phyloP scores from a whole-genome alignment of 2,329 filamentous ascomycete genomes.

The Aspergillus udagawae region DNA sequence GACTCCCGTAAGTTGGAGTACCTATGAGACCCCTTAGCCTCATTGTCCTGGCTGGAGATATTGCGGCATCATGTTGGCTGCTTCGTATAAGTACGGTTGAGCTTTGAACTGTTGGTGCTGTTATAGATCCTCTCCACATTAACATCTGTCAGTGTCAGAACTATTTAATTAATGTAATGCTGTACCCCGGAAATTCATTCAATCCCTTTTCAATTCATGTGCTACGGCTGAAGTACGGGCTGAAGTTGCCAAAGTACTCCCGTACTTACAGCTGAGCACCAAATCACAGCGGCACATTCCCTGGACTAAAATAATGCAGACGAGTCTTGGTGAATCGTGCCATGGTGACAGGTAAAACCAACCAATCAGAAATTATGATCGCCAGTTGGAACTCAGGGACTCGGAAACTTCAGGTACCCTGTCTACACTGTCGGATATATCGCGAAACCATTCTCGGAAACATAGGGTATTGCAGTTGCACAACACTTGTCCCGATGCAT shows the following conservation, averaged over 20 bases:
- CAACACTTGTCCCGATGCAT: background rate
- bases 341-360: background rate
- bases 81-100: background rate
- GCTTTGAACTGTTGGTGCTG: background rate
- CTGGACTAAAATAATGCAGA: too few species aligned
- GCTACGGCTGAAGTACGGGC: background rate
- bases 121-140: background rate
- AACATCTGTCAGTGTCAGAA: too few species aligned
- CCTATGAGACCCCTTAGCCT: background rate
- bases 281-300: background rate
- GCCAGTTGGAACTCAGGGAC: background rate
- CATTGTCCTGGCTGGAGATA: background rate
- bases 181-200: background rate
- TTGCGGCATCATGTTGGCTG: background rate
- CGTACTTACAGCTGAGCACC: background rate
- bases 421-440: background rate
- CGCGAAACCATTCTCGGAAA: too few species aligned
- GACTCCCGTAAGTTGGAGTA: background rate
- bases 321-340: background rate
- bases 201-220: background rate
- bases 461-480: background rate
- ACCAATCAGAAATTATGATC: background rate
- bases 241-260: background rate
- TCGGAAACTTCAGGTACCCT: background rate
- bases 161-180: background rate